Percentiles rank a stretch among this genome's conserved stretches.
These are phyloP conservation scores for Ophioceras dolichostomum DNA, from an alignment of 2,329 filamentous ascomycete species.

Conservation along the genomic window DNA sequence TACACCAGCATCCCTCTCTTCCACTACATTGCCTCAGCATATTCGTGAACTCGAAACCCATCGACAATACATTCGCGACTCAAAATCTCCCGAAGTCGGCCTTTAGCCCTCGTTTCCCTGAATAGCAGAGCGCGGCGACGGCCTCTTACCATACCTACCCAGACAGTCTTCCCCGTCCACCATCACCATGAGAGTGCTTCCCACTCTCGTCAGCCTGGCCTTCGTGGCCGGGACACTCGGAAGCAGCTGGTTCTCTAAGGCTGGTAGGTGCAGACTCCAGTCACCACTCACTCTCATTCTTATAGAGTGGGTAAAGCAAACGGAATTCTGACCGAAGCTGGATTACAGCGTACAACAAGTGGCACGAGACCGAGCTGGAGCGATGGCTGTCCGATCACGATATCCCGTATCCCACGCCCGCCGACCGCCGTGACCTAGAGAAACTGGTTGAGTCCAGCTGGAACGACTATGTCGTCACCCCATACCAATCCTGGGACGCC, in stretches of 20 bases:
- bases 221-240: conserved; percentile 59
- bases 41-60: too few species aligned
- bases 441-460: conserved; percentile 82
- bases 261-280: conserved; percentile 47
- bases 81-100: too few species aligned
- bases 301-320: too few species aligned
- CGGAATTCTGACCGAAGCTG: not conserved
- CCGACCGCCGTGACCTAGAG: conserved; percentile 92
- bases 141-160: too few species aligned
- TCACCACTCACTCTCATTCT: not conserved
- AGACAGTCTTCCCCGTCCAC: too few species aligned
- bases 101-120: too few species aligned
- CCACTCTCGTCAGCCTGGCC: conserved; percentile 56
- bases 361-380: conserved; percentile 96
- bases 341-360: conserved; percentile 89
- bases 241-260: conserved; percentile 76
- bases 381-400: conserved; percentile 91
- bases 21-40: too few species aligned
- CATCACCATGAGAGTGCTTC: conserved; percentile 60
- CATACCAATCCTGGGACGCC: conserved; percentile 68
- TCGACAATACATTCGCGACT: too few species aligned
- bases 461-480: conserved; percentile 61
- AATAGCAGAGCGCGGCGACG: not conserved
- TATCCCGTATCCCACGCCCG: conserved; percentile 77
- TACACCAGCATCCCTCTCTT: too few species aligned